Evolutionary conservation across 2,329 filamentous ascomycete genomes (phyloP), one percentile per base, ranked within the genome.

Genomic region (Pyrenophora graminea): DNA sequence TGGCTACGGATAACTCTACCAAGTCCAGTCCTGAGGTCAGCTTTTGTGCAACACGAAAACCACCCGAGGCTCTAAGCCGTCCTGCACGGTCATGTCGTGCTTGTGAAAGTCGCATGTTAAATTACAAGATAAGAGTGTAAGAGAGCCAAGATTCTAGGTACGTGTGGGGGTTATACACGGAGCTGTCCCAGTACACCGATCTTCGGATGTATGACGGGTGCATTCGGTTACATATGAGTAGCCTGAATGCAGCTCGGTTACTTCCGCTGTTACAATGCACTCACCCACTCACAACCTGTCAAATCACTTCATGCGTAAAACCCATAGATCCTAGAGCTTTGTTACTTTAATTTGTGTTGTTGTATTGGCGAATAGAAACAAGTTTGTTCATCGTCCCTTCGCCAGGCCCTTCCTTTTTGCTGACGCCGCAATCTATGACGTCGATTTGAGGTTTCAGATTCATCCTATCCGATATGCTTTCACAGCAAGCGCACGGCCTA

Each of bases 221-320:
- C 41, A 25, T 18, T 56, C 56, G 56, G 56, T 48, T 59, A 59
- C 56, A 45, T 54, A 42, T 55, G 51, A 47, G 42, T 47, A 57
- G 45, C 56, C 51, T 42, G 43, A 39, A 42, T 53, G 39, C 41
- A 27, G 6, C 41, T 53, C 56, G 56, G 56, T 48, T 55, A 57
- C 34, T 40, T 39, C 42, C 39, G 27, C 6, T 30, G 10, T 30
- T 47, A 50, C 39, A 36, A 40, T 18, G n/a, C 31, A 39, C 46
- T 42, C 41, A 47, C 2, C 27, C 10, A 46, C 13, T 38, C 39
- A 41, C 23, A 30, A 34, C 44, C 12, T 19, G 3, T 33, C 30
- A 13, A 3, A 6, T 15, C 2, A 10, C 12, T 27, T 12, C 32
- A 39, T 25, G n/a, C 21, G 38, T n/a, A 25, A 13, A 12, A 21